Conservation (phyloP, 768 basidiomycete species). For the Leccinum olivaceopallidum region DNA sequence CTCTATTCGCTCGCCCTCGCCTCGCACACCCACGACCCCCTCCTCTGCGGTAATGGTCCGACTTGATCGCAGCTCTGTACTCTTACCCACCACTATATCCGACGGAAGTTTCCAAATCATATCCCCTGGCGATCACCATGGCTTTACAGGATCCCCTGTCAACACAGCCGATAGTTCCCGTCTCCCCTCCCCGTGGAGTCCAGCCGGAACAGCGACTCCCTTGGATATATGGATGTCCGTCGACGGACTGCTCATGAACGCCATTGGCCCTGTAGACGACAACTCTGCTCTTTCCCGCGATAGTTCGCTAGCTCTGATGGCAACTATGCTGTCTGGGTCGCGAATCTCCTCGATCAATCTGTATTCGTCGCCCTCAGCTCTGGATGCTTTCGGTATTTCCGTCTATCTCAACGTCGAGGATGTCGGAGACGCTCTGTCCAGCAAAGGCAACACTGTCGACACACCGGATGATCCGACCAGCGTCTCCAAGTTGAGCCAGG, state of each 20-base stretch:
- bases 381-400: constrained; percentile 23
- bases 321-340: neutral
- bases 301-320: neutral
- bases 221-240: constrained; percentile 27
- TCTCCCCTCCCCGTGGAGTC: constrained; percentile 35
- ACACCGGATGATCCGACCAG: neutral
- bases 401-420: constrained; percentile 16
- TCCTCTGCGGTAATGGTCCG: constrained; percentile 15
- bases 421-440: neutral
- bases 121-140: constrained; percentile 18
- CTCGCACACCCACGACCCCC: constrained; percentile 13
- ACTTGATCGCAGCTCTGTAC: constrained; percentile 24
- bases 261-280: constrained; percentile 14
- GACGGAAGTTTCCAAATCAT: constrained; percentile 26
- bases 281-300: neutral
- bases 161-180: constrained; percentile 1
- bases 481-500: constrained; percentile 1
- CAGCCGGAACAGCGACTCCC: constrained; percentile 10
- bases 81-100: constrained; percentile 27
- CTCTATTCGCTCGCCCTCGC: constrained; percentile 9
- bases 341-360: constrained; percentile 7
- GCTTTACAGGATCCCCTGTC: constrained; percentile 10
- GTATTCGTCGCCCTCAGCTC: constrained; percentile 16
- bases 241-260: constrained; percentile 20
- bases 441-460: neutral